Evolutionary conservation across 495 filamentous ascomycete genomes (phyloP).

Genomic region (Penicillium egyptiacum): DNA sequence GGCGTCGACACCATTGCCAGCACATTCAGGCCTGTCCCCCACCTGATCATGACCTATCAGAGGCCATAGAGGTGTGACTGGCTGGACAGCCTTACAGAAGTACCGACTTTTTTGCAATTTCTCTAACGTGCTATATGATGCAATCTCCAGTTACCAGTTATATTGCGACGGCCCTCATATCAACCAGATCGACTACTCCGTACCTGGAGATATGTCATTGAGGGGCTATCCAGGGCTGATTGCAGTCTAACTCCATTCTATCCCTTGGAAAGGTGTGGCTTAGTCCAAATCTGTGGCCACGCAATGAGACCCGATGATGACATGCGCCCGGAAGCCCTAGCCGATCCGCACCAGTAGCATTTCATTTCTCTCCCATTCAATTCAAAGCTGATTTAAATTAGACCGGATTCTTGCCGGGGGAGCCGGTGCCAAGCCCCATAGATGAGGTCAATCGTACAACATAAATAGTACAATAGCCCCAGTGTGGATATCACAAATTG

Average conservation of each 20-base stretch:
- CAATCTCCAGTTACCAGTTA: background rate
- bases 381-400: background rate
- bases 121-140: background rate
- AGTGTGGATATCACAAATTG: background rate
- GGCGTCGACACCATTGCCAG: constrained; percentile 27
- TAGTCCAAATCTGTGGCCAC: background rate
- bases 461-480: background rate
- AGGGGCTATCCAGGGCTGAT: background rate
- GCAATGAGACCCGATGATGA: constrained; percentile 1
- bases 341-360: background rate
- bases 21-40: constrained; percentile 10
- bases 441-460: background rate
- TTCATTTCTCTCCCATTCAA: background rate
- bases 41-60: background rate
- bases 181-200: background rate
- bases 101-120: background rate
- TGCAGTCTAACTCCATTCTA: background rate
- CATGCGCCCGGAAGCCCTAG: background rate
- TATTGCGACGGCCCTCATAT: background rate
- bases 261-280: constrained; percentile 5
- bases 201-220: background rate
- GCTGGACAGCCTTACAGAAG: background rate
- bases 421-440: background rate
- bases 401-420: background rate
- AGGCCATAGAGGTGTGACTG: background rate